Conservation (phyloP, 208 protist genomes). For the Histomonas meleagridis region DNA sequence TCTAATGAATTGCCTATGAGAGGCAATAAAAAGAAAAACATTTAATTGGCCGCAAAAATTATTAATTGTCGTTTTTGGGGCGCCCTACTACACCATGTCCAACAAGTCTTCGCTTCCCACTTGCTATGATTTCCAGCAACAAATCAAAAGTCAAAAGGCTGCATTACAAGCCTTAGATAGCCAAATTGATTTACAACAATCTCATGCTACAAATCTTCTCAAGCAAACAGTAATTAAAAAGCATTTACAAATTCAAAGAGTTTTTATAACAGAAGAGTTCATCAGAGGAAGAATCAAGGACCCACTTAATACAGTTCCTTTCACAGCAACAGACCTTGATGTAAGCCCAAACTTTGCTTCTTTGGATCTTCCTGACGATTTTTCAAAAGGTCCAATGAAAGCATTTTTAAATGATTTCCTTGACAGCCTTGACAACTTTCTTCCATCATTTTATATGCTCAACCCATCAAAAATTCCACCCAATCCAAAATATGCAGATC, state of each 20-base stretch:
- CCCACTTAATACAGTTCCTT: neutral
- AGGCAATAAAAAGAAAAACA: too few relatives aligned
- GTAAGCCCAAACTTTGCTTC: neutral
- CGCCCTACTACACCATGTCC: too few relatives aligned
- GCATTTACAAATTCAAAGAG: neutral
- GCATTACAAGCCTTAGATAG: neutral
- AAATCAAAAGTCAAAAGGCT: neutral
- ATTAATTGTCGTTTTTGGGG: too few relatives aligned
- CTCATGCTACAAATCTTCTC: neutral
- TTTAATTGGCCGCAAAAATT: too few relatives aligned
- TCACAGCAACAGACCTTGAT: neutral
- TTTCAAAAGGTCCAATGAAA: slow-evolving; percentile 24
- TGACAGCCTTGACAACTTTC: neutral
- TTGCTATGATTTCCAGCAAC: neutral
- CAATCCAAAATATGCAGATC: neutral
- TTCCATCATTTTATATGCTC: slow-evolving; percentile 19
- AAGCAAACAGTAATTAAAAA: neutral
- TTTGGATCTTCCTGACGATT: neutral
- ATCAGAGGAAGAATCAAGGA: neutral
- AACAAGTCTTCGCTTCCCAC: too few relatives aligned
- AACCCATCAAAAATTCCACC: neutral
- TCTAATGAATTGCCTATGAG: too few relatives aligned
- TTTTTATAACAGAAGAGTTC: neutral
- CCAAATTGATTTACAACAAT: neutral
- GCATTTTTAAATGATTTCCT: neutral